Base-by-base conservation (phyloP, 257 asterid species). In the Linaria vulgaris region DNA sequence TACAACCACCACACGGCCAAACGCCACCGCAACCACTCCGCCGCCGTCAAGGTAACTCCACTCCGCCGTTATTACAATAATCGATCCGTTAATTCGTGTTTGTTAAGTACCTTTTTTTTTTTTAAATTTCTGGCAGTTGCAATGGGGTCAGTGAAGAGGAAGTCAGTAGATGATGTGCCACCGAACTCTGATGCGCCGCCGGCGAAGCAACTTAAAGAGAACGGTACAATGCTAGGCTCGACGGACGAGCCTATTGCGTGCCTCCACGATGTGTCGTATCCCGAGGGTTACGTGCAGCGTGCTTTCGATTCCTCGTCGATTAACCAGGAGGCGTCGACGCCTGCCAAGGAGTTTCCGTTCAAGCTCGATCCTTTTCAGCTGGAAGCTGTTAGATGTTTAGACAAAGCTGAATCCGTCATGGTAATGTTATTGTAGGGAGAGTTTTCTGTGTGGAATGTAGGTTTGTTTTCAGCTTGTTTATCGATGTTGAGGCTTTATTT, bases 361-460 rank as follows among this genome's bases (percentile, higher is more conserved):
- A 51, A 68, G 21, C 90, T 92, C 1, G 99, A 89, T 64, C 96
- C 96, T 66, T 92, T 92, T 69, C 99, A 92, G 85, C 60, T 81
- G 10, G 97, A 92, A 82, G 96, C 99, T 53, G 81, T 92, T 54
- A 85, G 77, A 69, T 92, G 99, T 53, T 83, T 92, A 3, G 78
- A 83, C 63, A 78, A 37, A 39, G 97, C 91, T 3, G 97, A 92
- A 80, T 89, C 99, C 4, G 99, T 92, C 69, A 80, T 92, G 97
- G 99, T 92, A 83, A 30, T 49, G 27, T 25, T 22, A 17, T 21
- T 16, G 1, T 19, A 53, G 13, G 37, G 13, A 3, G 16, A 54
- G 54, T 23, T 68, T 60, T 48, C 63, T 23, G 63, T 12, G 21
- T 47, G 31, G 20, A 41, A 19, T 20, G 13, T 9, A 15, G 41